These are phyloP conservation scores for Sporothrix inflata DNA, from an alignment of 2,329 filamentous ascomycete species.

Conservation along the genomic window DNA sequence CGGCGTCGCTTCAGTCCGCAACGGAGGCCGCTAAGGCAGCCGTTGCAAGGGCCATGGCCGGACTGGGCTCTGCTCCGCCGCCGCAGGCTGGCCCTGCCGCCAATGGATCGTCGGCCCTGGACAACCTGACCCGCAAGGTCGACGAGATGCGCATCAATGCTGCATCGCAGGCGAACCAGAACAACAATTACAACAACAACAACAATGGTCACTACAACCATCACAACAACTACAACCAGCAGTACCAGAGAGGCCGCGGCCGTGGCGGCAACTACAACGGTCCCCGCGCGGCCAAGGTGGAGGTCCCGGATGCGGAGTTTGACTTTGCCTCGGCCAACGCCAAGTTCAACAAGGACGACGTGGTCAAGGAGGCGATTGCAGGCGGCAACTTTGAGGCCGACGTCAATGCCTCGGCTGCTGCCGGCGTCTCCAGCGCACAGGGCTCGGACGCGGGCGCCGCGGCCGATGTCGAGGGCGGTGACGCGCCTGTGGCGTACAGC, in stretches of 20 bases:
- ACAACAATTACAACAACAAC: not conserved
- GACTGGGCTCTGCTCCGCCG: conserved; percentile 51
- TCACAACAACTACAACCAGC: conserved; percentile 9
- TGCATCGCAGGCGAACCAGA: conserved; percentile 50
- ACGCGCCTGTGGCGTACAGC: conserved; percentile 70
- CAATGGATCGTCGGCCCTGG: conserved; percentile 55
- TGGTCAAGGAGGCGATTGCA: conserved; percentile 86
- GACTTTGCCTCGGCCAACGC: conserved; percentile 87
- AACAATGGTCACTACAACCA: not conserved
- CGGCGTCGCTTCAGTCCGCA: conserved; percentile 62
- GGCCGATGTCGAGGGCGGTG: conserved; percentile 23
- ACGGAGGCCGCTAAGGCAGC: conserved; percentile 76
- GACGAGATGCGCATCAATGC: conserved; percentile 73
- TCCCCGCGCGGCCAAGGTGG: conserved; percentile 67
- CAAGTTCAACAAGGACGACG: conserved; percentile 84
- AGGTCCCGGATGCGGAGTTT: conserved; percentile 88
- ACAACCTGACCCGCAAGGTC: conserved; percentile 74
- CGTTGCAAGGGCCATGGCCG: conserved; percentile 79
- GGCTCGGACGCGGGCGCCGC: conserved; percentile 25
- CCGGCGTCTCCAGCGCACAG: conserved; percentile 39
- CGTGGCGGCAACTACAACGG: conserved; percentile 49
- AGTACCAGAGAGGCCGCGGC: conserved; percentile 46
- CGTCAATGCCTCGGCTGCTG: conserved; percentile 36
- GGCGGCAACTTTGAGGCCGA: conserved; percentile 44
- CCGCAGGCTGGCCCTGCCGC: conserved; percentile 25